A percentile compares a stretch with the other conserved stretches of the same genome.
These are phyloP conservation scores for Trichoderma breve DNA, from an alignment of 2,329 filamentous ascomycete species.

Conservation along the genomic window DNA sequence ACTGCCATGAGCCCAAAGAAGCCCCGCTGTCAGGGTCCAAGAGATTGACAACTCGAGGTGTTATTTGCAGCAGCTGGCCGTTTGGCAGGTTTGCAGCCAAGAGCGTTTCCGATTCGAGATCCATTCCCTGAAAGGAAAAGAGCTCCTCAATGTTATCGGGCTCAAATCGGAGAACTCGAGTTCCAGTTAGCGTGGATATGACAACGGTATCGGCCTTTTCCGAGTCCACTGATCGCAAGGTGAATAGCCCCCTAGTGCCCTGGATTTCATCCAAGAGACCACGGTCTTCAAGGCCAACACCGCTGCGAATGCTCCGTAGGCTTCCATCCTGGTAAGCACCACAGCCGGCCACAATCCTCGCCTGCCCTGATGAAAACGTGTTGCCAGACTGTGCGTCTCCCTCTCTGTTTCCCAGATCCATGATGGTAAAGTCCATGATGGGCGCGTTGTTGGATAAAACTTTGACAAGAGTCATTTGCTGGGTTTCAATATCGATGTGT, in stretches of 20 bases:
- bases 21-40: conserved; percentile 59
- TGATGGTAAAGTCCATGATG: conserved; percentile 88
- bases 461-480: conserved; percentile 65
- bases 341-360: conserved; percentile 87
- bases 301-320: conserved; percentile 85
- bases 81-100: conserved; percentile 63
- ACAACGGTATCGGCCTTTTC: conserved; percentile 66
- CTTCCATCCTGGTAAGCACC: conserved; percentile 88
- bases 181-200: conserved; percentile 79
- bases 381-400: conserved; percentile 73
- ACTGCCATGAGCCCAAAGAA: conserved; percentile 58
- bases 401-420: conserved; percentile 89
- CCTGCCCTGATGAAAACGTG: conserved; percentile 92
- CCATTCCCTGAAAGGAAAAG: conserved; percentile 69
- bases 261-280: conserved; percentile 79
- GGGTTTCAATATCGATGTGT: conserved; percentile 46
- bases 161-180: conserved; percentile 77
- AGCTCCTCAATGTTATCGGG: conserved; percentile 78
- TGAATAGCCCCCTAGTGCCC: conserved; percentile 70
- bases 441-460: conserved; percentile 76
- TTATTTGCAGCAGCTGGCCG: conserved; percentile 72
- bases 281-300: conserved; percentile 85
- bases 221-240: conserved; percentile 50
- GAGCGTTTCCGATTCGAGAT: conserved; percentile 69
- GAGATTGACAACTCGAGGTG: conserved; percentile 59